These are phyloP conservation scores for Golubevia sp. DNA, from an alignment of 1,284 basidiomycete genomes.

Conservation along the genomic window DNA sequence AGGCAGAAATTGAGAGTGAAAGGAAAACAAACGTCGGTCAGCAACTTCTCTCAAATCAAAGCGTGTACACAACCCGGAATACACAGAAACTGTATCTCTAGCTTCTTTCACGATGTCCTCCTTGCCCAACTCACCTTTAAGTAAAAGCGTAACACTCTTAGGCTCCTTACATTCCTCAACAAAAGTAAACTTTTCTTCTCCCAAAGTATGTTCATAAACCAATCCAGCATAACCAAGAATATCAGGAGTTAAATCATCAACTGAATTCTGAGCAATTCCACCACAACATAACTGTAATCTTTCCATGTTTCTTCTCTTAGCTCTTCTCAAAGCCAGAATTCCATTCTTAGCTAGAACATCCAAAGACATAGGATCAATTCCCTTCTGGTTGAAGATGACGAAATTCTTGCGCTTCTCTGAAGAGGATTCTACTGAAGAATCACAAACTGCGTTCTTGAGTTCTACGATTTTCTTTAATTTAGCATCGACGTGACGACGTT, in stretches of 20 bases:
- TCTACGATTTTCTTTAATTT: slow-evolving; percentile 97
- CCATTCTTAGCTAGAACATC: slow-evolving; percentile 97
- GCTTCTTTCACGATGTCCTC: too few species aligned
- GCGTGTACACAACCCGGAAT: too few species aligned
- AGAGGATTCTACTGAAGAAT: slow-evolving; percentile 35
- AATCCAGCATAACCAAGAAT: slow-evolving; percentile 95
- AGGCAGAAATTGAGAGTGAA: background rate
- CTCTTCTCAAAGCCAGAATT: slow-evolving; percentile 89
- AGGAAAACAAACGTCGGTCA: too few species aligned
- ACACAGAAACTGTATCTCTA: too few species aligned
- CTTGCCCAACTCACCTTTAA: slow-evolving; percentile 83
- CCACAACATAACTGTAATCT: slow-evolving; percentile 82
- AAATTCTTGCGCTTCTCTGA: slow-evolving; percentile 75
- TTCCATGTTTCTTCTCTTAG: slow-evolving; percentile 76
- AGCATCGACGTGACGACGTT: slow-evolving; percentile 89
- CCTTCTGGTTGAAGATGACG: slow-evolving; percentile 98
- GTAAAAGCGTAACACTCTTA: slow-evolving; percentile 93
- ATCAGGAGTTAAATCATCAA: slow-evolving; percentile 90
- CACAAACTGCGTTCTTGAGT: slow-evolving; percentile 94
- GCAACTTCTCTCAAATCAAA: too few species aligned
- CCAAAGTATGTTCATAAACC: slow-evolving; percentile 98
- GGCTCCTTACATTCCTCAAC: slow-evolving; percentile 95
- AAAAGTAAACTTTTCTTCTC: slow-evolving; percentile 99
- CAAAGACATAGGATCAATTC: slow-evolving; percentile 95
- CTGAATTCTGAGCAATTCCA: slow-evolving; percentile 94